Evolutionary conservation across 2,329 filamentous ascomycete species (phyloP).

Genomic region (Ophiocordyceps camponoti-leonardi): DNA sequence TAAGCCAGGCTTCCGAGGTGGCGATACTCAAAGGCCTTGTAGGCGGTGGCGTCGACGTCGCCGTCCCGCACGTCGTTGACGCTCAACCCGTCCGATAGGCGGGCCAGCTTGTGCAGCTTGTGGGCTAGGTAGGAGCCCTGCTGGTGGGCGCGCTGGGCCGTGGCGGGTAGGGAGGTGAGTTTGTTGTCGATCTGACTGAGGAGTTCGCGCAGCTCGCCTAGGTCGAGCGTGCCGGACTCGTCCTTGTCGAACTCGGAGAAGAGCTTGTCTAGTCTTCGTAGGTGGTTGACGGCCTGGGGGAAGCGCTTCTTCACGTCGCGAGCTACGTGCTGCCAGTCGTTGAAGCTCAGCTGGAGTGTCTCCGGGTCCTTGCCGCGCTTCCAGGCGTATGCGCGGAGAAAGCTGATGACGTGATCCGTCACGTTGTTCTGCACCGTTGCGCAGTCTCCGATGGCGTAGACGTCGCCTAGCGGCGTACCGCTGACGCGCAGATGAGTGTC

Average conservation of each 20-base stretch:
- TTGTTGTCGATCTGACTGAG: conserved; percentile 87
- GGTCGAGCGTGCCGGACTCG: conserved; percentile 82
- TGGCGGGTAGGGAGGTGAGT: conserved; percentile 84
- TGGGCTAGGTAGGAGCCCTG: conserved; percentile 84
- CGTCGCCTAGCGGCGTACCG: conserved; percentile 78
- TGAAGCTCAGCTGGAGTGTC: conserved; percentile 70
- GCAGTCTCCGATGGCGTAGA: conserved; percentile 94
- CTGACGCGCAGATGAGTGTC: conserved; percentile 82
- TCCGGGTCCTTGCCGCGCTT: conserved; percentile 83
- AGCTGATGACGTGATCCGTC: conserved; percentile 76
- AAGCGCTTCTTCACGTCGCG: conserved; percentile 73
- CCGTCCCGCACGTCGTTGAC: conserved; percentile 75
- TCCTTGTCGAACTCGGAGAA: conserved; percentile 90
- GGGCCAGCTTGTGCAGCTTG: conserved; percentile 85
- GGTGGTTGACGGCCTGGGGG: conserved; percentile 74
- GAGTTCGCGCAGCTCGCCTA: conserved; percentile 76
- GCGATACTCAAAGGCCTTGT: conserved; percentile 86
- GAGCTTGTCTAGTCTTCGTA: conserved; percentile 77
- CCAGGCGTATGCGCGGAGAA: conserved; percentile 78
- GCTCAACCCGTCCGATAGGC: conserved; percentile 54
- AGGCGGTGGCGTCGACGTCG: conserved; percentile 80
- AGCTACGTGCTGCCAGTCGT: conserved; percentile 77
- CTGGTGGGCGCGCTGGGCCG: conserved; percentile 89
- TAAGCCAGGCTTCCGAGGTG: conserved; percentile 89
- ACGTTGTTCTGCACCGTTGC: conserved; percentile 95